These are phyloP conservation scores for Acanthamoeba royreba DNA, from an alignment of 208 protist species.

Conservation along the genomic window DNA sequence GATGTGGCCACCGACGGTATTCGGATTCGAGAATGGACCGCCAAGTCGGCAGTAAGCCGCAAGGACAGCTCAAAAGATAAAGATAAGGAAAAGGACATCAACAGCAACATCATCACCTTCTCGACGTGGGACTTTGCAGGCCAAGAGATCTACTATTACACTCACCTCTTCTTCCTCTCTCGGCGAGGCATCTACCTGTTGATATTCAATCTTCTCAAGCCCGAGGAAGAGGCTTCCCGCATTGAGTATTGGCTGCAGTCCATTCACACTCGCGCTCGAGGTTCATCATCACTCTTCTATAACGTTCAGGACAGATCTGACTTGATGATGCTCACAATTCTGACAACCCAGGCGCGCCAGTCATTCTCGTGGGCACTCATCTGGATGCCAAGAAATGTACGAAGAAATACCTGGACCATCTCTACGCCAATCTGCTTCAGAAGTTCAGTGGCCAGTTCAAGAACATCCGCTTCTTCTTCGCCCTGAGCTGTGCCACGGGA, in stretches of 20 bases:
- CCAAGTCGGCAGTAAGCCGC: neutral
- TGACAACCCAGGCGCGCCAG: neutral
- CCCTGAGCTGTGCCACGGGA: neutral
- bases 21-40: neutral
- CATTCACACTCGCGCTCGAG: constrained; percentile 14
- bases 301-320: neutral
- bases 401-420: constrained; percentile 37
- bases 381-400: constrained; percentile 34
- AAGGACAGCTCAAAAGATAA: neutral
- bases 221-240: neutral
- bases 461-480: constrained; percentile 47
- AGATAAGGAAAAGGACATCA: neutral
- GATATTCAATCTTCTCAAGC: constrained; percentile 44
- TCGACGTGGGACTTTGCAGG: constrained; percentile 42
- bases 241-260: constrained; percentile 50
- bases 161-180: constrained; percentile 34
- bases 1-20: constrained; percentile 36
- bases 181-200: constrained; percentile 2
- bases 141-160: constrained; percentile 42
- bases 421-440: constrained; percentile 21
- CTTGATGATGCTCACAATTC: neutral
- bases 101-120: constrained; percentile 37
- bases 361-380: constrained; percentile 48
- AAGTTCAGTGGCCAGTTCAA: constrained; percentile 38
- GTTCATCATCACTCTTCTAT: neutral